These are phyloP conservation scores for Reutealis trisperma DNA, from an alignment of 345 rosid genomes.

Conservation along the genomic window DNA sequence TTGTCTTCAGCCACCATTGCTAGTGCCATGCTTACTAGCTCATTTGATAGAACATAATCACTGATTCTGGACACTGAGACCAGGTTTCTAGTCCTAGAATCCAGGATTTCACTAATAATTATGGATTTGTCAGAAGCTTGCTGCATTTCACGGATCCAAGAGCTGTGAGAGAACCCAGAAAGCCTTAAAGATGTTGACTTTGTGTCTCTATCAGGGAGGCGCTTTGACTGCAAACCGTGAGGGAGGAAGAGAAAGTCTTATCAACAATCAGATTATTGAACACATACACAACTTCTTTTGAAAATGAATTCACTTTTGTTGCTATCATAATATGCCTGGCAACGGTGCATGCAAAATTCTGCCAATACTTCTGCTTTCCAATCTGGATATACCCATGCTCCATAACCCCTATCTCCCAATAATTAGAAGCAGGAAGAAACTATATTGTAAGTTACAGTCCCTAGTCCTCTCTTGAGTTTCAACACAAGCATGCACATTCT, in stretches of 20 bases:
- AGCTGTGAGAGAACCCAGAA: slow-evolving; percentile 73
- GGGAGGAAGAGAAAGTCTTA: slow-evolving; percentile 9
- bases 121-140: slow-evolving; percentile 86
- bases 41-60: slow-evolving; percentile 87
- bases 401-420: background rate
- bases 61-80: slow-evolving; percentile 93
- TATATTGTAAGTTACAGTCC: too few relatives aligned
- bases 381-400: background rate
- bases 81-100: slow-evolving; percentile 91
- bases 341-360: background rate
- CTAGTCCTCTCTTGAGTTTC: too few relatives aligned
- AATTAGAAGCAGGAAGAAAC: too few relatives aligned
- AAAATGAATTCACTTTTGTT: background rate
- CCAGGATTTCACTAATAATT: slow-evolving; percentile 86
- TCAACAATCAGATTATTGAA: slow-evolving; percentile 18
- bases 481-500: too few relatives aligned
- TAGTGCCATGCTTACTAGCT: slow-evolving; percentile 90
- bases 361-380: background rate
- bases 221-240: slow-evolving; percentile 61
- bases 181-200: slow-evolving; percentile 43
- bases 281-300: background rate
- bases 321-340: background rate
- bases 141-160: slow-evolving; percentile 95
- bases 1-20: slow-evolving; percentile 97
- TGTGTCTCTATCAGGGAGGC: slow-evolving; percentile 70